Conservation (phyloP, 148 eudicot genomes). For the Suaeda aralocaspica region DNA sequence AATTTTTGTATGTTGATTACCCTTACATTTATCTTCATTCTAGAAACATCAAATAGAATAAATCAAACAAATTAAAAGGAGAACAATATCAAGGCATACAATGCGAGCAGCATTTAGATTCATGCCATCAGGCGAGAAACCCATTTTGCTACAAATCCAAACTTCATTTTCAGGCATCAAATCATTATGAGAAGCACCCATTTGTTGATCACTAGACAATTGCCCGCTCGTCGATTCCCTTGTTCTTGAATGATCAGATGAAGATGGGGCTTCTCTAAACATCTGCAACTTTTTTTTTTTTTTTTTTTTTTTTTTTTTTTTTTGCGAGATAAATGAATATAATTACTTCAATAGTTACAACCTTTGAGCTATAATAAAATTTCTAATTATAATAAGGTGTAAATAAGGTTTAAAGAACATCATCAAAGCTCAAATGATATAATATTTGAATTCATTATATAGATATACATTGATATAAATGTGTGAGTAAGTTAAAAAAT, state of each 20-base stretch:
- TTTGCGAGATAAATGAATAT: background rate
- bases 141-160: slow-evolving; percentile 8
- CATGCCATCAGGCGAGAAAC: slow-evolving; percentile 19
- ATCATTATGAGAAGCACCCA: slow-evolving; percentile 14
- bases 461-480: background rate
- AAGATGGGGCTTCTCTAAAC: slow-evolving; percentile 16
- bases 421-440: slow-evolving; percentile 12
- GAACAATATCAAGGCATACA: slow-evolving; percentile 33
- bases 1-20: background rate
- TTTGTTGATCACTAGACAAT: slow-evolving; percentile 9
- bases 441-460: slow-evolving; percentile 3
- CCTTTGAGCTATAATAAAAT: background rate
- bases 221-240: slow-evolving; percentile 26
- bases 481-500: background rate
- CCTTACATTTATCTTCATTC: background rate
- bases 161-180: background rate
- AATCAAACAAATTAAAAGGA: background rate
- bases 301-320: background rate
- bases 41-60: background rate
- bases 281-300: slow-evolving; percentile 3
- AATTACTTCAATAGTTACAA: background rate
- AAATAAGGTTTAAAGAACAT: slow-evolving; percentile 7
- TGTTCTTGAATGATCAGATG: slow-evolving; percentile 6
- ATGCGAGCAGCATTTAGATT: slow-evolving; percentile 34
- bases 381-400: background rate